phyloP scores from a whole-genome alignment of 129 eudicot genomes.

The Cynara cardunculus region DNA sequence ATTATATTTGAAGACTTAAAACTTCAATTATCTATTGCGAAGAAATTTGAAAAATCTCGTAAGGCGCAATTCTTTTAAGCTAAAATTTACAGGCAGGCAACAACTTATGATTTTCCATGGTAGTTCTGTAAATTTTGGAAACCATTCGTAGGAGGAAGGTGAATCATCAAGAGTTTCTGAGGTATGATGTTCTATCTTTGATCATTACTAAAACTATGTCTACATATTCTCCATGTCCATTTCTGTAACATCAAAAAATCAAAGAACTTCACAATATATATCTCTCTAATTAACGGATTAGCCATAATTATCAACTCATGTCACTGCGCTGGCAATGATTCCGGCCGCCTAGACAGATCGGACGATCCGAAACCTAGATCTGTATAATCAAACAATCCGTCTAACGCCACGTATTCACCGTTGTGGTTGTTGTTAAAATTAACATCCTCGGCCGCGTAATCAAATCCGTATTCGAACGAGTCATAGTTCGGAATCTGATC shows the following conservation, averaged over 20 bases:
- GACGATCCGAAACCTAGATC: constrained; percentile 55
- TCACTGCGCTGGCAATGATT: constrained; percentile 53
- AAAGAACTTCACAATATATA: constrained; percentile 25
- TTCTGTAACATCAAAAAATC: constrained; percentile 6
- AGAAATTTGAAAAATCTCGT: too few species aligned
- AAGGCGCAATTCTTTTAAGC: too few species aligned
- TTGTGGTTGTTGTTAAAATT: neutral
- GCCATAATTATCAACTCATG: neutral
- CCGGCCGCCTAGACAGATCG: constrained; percentile 45
- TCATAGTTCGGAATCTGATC: constrained; percentile 50
- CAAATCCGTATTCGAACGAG: constrained; percentile 55
- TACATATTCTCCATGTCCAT: neutral
- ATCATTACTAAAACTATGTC: constrained; percentile 4
- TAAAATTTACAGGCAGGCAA: too few species aligned
- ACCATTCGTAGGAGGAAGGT: neutral
- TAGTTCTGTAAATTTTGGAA: neutral
- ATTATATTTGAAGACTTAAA: too few species aligned
- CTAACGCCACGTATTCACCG: constrained; percentile 60
- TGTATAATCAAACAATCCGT: constrained; percentile 74
- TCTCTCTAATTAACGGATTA: neutral
- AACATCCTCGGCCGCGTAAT: constrained; percentile 11
- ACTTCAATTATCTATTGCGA: too few species aligned
- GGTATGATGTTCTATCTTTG: neutral
- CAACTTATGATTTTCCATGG: too few species aligned
- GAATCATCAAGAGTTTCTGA: neutral